Percentiles rank a stretch among this genome's conserved stretches.
Conservation (phyloP, 331 rosid species). For the Rosa hybrid region DNA sequence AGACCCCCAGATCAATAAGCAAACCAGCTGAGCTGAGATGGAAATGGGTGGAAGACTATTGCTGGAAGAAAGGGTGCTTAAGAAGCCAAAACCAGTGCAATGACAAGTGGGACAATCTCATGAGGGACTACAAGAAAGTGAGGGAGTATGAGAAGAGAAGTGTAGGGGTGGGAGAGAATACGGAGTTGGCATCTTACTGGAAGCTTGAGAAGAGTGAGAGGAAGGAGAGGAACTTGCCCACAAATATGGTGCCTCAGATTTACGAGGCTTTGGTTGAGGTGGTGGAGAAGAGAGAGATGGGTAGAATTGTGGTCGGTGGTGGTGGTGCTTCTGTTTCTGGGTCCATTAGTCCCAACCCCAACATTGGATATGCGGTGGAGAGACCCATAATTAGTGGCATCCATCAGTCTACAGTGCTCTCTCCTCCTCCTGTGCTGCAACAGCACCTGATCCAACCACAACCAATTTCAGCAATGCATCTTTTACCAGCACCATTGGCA, state of each 20-base stretch:
- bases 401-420: constrained; percentile 14
- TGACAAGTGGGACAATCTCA: constrained; percentile 57
- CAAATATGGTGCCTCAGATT: constrained; percentile 43
- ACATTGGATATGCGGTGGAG: constrained; percentile 17
- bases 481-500: constrained; percentile 10
- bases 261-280: constrained; percentile 44
- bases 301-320: background rate
- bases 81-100: constrained; percentile 60
- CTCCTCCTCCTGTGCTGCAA: constrained; percentile 15
- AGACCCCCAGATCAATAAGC: background rate
- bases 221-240: constrained; percentile 47
- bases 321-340: constrained; percentile 16
- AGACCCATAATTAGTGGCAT: constrained; percentile 6
- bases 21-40: constrained; percentile 50
- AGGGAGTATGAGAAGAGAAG: constrained; percentile 43
- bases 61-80: constrained; percentile 43
- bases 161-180: background rate
- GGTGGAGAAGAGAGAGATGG: constrained; percentile 37
- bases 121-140: constrained; percentile 58
- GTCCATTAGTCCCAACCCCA: constrained; percentile 18
- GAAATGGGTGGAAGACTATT: constrained; percentile 57
- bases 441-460: constrained; percentile 16
- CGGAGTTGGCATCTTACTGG: constrained; percentile 33
- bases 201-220: constrained; percentile 45
- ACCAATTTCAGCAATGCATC: constrained; percentile 17